phyloP scores from a whole-genome alignment of 306 rosid genomes.

The Cercis canadensis region DNA sequence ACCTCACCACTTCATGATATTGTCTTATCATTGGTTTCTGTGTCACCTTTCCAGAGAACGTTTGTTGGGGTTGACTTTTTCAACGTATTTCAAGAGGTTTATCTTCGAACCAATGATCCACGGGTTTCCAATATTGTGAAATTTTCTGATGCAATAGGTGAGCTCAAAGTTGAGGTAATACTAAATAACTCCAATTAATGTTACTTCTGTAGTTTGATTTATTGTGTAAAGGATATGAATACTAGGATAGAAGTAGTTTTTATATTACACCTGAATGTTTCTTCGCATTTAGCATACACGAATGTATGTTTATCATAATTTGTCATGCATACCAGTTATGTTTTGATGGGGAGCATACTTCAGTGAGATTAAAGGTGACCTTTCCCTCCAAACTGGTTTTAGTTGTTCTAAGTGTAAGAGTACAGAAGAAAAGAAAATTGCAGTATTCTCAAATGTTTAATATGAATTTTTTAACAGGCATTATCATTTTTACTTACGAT shows the following conservation, averaged over 20 bases:
- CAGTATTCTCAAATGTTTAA: background rate
- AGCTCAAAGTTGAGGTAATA: conserved; percentile 96
- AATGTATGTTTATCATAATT: background rate
- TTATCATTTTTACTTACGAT: background rate
- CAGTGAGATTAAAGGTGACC: background rate
- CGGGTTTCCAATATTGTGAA: conserved; percentile 82
- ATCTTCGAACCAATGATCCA: conserved; percentile 80
- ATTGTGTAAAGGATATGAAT: background rate
- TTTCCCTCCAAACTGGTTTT: background rate
- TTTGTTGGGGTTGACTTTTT: conserved; percentile 95
- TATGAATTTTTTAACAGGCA: no score
- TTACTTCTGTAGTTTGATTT: background rate
- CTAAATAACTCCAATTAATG: conserved; percentile 28
- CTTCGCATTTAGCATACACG: background rate
- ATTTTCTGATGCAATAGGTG: conserved; percentile 92
- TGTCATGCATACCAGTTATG: background rate
- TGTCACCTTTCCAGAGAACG: conserved; percentile 75
- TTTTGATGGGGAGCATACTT: background rate
- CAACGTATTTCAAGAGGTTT: conserved; percentile 88
- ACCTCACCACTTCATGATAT: conserved; percentile 27
- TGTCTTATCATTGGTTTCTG: no score
- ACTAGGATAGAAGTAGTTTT: background rate
- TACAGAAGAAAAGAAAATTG: background rate
- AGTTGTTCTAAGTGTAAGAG: background rate
- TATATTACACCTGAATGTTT: background rate